phyloP scores from a whole-genome alignment of 495 filamentous ascomycete species.

The Neurospora hispaniola region DNA sequence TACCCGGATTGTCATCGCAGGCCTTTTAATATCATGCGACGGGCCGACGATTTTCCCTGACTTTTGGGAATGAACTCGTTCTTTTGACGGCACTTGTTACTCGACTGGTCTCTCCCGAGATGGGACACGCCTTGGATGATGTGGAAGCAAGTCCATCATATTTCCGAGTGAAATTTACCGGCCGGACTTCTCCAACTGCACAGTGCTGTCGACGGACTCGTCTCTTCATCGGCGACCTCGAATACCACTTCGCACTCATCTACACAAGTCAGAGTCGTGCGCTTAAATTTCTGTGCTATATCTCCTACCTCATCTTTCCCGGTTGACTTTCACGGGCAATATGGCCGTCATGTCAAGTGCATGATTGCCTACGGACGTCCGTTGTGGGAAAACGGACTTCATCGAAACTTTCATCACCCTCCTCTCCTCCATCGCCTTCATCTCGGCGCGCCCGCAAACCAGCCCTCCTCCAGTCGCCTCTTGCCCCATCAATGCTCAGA shows the following conservation, averaged over 20 bases:
- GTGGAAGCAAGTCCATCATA: conserved; percentile 2
- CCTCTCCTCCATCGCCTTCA: neutral
- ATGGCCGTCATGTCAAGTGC: neutral
- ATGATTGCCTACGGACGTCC: neutral
- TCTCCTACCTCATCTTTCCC: neutral
- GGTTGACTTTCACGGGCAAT: neutral
- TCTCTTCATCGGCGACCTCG: neutral
- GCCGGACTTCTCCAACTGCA: conserved; percentile 4
- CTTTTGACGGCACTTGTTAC: neutral
- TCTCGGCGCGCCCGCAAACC: neutral
- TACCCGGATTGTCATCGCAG: neutral
- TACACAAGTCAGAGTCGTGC: neutral
- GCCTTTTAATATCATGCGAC: neutral
- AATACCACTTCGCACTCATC: neutral
- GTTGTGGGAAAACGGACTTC: neutral
- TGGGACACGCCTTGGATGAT: conserved; percentile 6
- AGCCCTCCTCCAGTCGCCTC: neutral
- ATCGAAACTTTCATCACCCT: neutral
- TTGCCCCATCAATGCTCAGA: conserved; percentile 2
- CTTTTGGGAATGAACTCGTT: neutral
- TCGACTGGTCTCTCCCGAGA: neutral
- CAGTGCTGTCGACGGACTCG: neutral
- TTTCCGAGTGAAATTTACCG: conserved; percentile 10
- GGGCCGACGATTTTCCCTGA: neutral
- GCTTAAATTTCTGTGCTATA: neutral